Evolutionary conservation across 1,284 basidiomycete genomes (phyloP), one percentile per base, ranked within the genome.

Genomic region (Naganishia liquefaciens): DNA sequence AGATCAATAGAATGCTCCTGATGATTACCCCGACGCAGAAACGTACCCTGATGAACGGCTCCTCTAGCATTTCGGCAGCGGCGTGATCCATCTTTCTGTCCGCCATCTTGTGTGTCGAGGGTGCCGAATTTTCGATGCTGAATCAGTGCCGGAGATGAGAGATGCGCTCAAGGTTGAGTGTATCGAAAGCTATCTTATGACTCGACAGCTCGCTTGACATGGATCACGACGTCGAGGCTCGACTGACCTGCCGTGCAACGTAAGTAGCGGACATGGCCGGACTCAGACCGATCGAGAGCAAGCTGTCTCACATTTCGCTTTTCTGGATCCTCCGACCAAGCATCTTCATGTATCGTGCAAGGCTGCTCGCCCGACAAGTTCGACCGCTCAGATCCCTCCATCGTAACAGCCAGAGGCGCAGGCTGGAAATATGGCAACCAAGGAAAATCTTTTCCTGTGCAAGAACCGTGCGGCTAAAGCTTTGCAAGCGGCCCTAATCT

Each of bases 31-130:
- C 4, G 15, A 25, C 28, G 23, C 11, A 51, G 46, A 28, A n/a
- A 33, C 19, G 11, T 27, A 66, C 67, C 42, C 64, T 58, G 50
- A 68, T 53, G 39, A 62, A 58, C 19, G 67, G 67, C 52, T 68
- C 67, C 28, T 68, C 64, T 5, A 68, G 57, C 61, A 68, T 68
- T 49, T 68, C 66, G n/a, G 62, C 49, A 2, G 66, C n/a, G 7
- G 66, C 28, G 43, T 60, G 52, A 57, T 68, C 66, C 42, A 68
- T 39, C 53, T 62, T 64, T 54, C 58, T 58, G 49, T 64, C 54
- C 17, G 53, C n/a, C n/a, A n/a, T n/a, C n/a, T n/a, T n/a, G n/a
- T n/a, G n/a, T n/a, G n/a, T n/a, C n/a, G n/a, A n/a, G n/a, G n/a
- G n/a, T n/a, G n/a, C n/a, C n/a, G 21, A 13, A 25, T 23, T 25